A percentile compares a stretch with the other conserved stretches of the same genome.
These are phyloP conservation scores for Chaetothyriales sp. DNA, from an alignment of 2,329 filamentous ascomycete genomes.

Conservation along the genomic window DNA sequence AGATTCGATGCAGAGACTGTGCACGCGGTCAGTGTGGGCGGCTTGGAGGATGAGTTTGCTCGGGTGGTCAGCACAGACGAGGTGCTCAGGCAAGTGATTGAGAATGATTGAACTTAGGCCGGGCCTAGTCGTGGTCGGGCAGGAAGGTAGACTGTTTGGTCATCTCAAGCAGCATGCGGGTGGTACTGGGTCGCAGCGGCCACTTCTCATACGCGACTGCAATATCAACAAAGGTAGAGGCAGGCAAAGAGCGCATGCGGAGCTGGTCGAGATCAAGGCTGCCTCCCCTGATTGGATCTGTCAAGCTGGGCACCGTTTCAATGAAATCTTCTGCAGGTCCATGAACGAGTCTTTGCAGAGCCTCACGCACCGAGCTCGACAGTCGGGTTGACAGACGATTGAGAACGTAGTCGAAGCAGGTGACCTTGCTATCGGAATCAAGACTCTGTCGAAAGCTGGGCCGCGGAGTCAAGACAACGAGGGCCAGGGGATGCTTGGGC, in stretches of 20 bases:
- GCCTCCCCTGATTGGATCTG: slow-evolving; percentile 12
- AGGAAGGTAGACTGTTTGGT: background rate
- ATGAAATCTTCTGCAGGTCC: slow-evolving; percentile 12
- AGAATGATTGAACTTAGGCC: background rate
- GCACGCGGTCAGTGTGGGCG: slow-evolving; percentile 31
- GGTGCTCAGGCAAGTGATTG: slow-evolving; percentile 17
- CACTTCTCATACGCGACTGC: slow-evolving; percentile 15
- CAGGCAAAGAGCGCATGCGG: slow-evolving; percentile 10
- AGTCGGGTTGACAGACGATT: slow-evolving; percentile 1
- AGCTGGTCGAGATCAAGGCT: slow-evolving; percentile 11
- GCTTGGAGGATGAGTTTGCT: slow-evolving; percentile 33
- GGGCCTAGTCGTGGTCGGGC: background rate
- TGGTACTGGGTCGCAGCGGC: slow-evolving; percentile 11
- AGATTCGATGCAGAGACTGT: slow-evolving; percentile 32
- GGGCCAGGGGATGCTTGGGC: slow-evolving; percentile 8
- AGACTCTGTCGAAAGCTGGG: slow-evolving; percentile 44
- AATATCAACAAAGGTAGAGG: slow-evolving; percentile 13
- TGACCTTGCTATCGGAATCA: slow-evolving; percentile 12
- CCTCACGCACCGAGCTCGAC: slow-evolving; percentile 5
- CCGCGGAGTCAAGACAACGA: slow-evolving; percentile 38
- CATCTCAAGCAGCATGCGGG: background rate
- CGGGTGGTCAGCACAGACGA: slow-evolving; percentile 25
- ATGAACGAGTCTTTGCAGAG: slow-evolving; percentile 7
- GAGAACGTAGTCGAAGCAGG: slow-evolving; percentile 13
- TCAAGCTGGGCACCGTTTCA: slow-evolving; percentile 10